A percentile compares a stretch with the other conserved stretches of the same genome.
Evolutionary conservation across 805 yeast genomes (phyloP).

Genomic region (Starmerella tilneyi): DNA sequence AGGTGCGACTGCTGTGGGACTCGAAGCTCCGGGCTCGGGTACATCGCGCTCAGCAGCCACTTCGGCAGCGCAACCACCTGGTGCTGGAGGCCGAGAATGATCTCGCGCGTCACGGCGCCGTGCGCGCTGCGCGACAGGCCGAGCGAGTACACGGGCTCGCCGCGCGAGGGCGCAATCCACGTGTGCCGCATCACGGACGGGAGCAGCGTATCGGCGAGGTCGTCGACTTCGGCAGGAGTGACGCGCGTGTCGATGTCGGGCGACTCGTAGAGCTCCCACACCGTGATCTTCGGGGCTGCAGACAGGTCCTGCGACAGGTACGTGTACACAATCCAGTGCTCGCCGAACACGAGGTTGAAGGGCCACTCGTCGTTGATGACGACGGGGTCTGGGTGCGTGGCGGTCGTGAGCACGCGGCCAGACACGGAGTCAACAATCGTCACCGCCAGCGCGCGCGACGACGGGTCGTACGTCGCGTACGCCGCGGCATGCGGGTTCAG

Average conservation of each 20-base stretch:
- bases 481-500: conserved; percentile 58
- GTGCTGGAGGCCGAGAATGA: conserved; percentile 50
- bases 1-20: conserved; percentile 52
- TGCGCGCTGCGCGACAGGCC: conserved; percentile 48
- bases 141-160: conserved; percentile 39
- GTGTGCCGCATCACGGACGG: conserved; percentile 49
- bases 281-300: conserved; percentile 50
- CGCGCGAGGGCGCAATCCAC: conserved; percentile 47
- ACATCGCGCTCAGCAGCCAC: conserved; percentile 52
- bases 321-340: conserved; percentile 71
- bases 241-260: conserved; percentile 40
- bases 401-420: conserved; percentile 49
- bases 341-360: conserved; percentile 55
- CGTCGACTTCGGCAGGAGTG: conserved; percentile 26
- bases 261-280: conserved; percentile 72
- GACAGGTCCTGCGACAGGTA: conserved; percentile 43
- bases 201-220: conserved; percentile 31
- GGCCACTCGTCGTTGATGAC: conserved; percentile 36
- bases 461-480: conserved; percentile 37
- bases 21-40: conserved; percentile 45
- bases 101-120: conserved; percentile 58
- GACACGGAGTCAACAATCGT: conserved; percentile 56
- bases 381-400: conserved; percentile 36
- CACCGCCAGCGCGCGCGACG: conserved; percentile 34
- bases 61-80: conserved; percentile 65